Base-by-base conservation (phyloP, 2,329 filamentous ascomycete species). In the Coniella lustricola region DNA sequence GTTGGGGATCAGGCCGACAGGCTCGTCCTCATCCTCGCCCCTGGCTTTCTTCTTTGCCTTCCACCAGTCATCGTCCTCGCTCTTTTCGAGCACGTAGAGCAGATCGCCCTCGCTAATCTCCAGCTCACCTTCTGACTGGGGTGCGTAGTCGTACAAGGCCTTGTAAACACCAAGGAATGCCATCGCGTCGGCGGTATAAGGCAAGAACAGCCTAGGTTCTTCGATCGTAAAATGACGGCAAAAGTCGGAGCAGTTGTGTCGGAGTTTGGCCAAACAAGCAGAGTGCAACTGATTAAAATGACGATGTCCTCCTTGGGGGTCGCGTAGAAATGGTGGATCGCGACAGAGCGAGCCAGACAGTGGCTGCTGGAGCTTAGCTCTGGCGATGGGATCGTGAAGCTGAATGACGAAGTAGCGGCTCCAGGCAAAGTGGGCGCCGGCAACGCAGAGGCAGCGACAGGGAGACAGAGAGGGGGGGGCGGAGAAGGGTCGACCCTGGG, bases 111-210 rank as follows among this genome's bases (percentile, higher is more conserved):
- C 90, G 48, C 71, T 73, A 60, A 97, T 86, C 55, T 84, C 77
- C 53, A 97, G 77, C 77, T 97, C 91, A 56, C 86, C 86, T 60
- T 88, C 85, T 59, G 82, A 83, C 67, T 94, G 89, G 54, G 91
- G 89, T 64, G 77, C 76, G 73, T 97, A 97, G 72, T 95, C 90
- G 75, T 95, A 97, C 61, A 95, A 63, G 62, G 90, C 91, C 64
- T 82, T 86, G 73, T 88, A 95, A 57, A 97, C 82, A 60, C 89
- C 90, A 61, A 95, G 71, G 73, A 97, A 97, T 56, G 86, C 89
- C 90, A 96, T 96, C 56, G 60, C 61, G 34, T 36, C 48, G 44
- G 32, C 44, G 32, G 36, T 22, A 21, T 21, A 38, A 34, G 59
- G 49, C 49, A 21, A 20, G 17, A 31, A 14, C 13, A 18, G 36